phyloP scores from a whole-genome alignment of 2,329 filamentous ascomycete genomes.

The Fusarium veterinarium region DNA sequence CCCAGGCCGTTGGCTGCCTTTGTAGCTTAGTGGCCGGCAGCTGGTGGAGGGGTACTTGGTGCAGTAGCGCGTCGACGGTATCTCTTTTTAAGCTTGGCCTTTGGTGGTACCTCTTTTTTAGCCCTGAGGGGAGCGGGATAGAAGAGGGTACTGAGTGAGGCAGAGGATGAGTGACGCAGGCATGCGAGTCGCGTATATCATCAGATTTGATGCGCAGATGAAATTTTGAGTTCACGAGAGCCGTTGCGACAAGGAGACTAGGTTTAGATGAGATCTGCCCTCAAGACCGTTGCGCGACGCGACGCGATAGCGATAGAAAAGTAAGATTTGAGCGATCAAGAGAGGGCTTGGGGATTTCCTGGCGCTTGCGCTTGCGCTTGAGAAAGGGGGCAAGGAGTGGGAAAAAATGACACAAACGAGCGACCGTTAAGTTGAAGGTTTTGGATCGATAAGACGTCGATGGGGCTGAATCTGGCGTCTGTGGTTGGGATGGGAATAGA shows the following conservation, averaged over 20 bases:
- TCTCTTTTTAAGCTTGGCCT: slow-evolving; percentile 25
- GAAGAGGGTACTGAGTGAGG: slow-evolving; percentile 7
- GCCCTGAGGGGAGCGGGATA: slow-evolving; percentile 28
- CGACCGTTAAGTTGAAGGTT: slow-evolving; percentile 18
- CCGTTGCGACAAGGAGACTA: slow-evolving; percentile 11
- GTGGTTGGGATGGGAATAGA: slow-evolving; percentile 38
- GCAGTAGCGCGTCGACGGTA: slow-evolving; percentile 36
- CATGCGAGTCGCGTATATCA: slow-evolving; percentile 28
- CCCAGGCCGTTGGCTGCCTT: slow-evolving; percentile 34
- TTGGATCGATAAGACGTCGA: slow-evolving; percentile 38
- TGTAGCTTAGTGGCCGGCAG: slow-evolving; percentile 35
- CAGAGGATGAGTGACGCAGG: slow-evolving; percentile 13
- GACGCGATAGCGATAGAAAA: slow-evolving; percentile 17
- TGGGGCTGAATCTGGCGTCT: slow-evolving; percentile 48
- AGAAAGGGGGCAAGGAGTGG: neutral
- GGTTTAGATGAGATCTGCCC: neutral
- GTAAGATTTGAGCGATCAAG: neutral
- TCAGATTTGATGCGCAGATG: slow-evolving; percentile 1
- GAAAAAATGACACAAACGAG: neutral
- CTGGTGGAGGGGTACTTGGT: slow-evolving; percentile 31
- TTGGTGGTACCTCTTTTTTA: slow-evolving; percentile 30
- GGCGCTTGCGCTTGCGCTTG: slow-evolving; percentile 29
- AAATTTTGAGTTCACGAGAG: slow-evolving; percentile 4
- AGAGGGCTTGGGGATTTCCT: neutral
- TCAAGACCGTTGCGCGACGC: slow-evolving; percentile 26